Evolutionary conservation across 2,329 filamentous ascomycete genomes (phyloP), one percentile per base, ranked within the genome.

Genomic region (Penicillium janthinellum): DNA sequence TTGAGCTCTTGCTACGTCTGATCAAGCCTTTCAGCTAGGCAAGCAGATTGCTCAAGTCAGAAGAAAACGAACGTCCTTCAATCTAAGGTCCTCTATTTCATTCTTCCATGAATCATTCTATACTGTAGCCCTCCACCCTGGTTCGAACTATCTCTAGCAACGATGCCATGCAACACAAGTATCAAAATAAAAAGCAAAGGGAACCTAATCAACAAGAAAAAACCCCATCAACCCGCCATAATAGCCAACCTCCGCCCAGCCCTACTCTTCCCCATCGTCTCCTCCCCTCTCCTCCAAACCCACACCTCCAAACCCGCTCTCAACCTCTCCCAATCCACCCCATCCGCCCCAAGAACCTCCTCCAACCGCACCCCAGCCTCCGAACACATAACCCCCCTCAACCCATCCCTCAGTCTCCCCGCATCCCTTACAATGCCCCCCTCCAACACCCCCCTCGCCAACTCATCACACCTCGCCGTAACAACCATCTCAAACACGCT

Each of bases 401-500:
- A 61, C 28, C 63, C 56, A 48, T 71, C 72, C 49, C 72, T 65
- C 35, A 75, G 52, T 6, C 57, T 34, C 5, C 58, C 64, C 1
- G 71, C 72, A 59, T 75, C 70, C 22, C 67, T 55, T 4, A 65
- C 57, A 49, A 75, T 58, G 12, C 68, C 67, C 3, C 59, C 63
- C 52, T 74, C 73, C 31, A 76, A 55, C 2, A 68, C 59, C 8
- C 67, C 64, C 59, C 65, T 68, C 3, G 71, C 67, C 8, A 60
- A 61, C 17, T 62, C 48, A 65, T 76, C 74, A 60, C 73, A 75
- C 22, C 69, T 62, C 1, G 67, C 73, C 7, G 73, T 75, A 48
- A 76, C 69, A 2, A 69, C 74, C 47, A 76, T 45, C 45, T 76
- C 74, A 59, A 76, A 75, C 8, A 17, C 38, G 1, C 50, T 54